These are phyloP conservation scores for Smittium mucronatum DNA, from an alignment of 371 early-diverging fungal genomes.

Conservation along the genomic window DNA sequence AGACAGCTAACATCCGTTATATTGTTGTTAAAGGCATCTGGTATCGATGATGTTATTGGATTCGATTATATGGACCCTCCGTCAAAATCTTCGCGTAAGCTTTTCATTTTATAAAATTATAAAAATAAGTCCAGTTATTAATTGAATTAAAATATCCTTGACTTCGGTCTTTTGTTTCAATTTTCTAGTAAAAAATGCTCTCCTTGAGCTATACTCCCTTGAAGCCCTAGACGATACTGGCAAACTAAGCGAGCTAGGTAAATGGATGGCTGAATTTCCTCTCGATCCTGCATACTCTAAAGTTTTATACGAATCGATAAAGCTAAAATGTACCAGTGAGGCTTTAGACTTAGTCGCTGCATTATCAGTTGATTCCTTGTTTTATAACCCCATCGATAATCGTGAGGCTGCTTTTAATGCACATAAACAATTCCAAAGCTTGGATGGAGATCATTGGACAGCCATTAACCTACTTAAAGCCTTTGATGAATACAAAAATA, in stretches of 20 bases:
- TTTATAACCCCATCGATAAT: constrained; percentile 72
- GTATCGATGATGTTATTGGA: constrained; percentile 68
- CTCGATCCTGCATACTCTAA: constrained; percentile 83
- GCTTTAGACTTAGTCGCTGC: constrained; percentile 75
- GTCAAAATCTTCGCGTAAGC: constrained; percentile 47
- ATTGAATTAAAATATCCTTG: not conserved
- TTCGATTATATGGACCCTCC: constrained; percentile 96
- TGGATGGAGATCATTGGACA: constrained; percentile 87
- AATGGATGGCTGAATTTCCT: constrained; percentile 84
- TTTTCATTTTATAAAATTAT: not conserved
- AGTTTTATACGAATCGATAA: constrained; percentile 67
- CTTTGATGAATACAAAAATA: constrained; percentile 28
- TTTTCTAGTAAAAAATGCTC: constrained; percentile 38
- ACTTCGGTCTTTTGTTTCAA: not conserved
- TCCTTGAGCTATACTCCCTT: constrained; percentile 78
- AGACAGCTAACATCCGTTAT: constrained; percentile 82
- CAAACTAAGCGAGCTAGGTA: constrained; percentile 67
- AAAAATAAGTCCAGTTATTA: not conserved
- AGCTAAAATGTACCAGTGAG: constrained; percentile 66
- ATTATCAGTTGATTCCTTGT: constrained; percentile 80
- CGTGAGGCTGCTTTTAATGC: constrained; percentile 75
- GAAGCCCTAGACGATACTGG: constrained; percentile 79
- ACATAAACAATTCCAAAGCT: constrained; percentile 51
- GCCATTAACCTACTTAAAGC: constrained; percentile 67
- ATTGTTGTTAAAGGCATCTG: constrained; percentile 76